These are phyloP conservation scores for Coemansia sp. DNA, from an alignment of 192 early-diverging fungal genomes.

Conservation along the genomic window DNA sequence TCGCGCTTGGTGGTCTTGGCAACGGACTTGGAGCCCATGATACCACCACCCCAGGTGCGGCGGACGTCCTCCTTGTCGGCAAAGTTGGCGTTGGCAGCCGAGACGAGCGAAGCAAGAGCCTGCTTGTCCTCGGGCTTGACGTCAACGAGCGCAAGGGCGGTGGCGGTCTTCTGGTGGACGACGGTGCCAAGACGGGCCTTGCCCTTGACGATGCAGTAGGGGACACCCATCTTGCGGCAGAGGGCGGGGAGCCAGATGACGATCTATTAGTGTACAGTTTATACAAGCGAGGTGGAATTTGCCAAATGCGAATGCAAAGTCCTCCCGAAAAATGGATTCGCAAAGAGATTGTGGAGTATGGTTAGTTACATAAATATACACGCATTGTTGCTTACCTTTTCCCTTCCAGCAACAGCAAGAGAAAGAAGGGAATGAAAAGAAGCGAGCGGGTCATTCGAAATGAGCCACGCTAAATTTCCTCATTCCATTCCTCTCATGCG, in stretches of 20 bases:
- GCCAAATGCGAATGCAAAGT: background rate
- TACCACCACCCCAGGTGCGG: conserved; percentile 96
- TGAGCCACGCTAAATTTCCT: background rate
- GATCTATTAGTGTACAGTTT: conserved; percentile 51
- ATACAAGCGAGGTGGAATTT: background rate
- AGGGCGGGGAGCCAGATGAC: conserved; percentile 99
- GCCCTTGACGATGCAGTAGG: conserved; percentile 99
- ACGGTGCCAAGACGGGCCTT: conserved; percentile 98
- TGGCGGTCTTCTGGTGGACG: conserved; percentile 99
- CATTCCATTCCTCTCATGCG: no score
- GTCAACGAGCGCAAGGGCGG: conserved; percentile 92
- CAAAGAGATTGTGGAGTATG: background rate
- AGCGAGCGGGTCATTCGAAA: background rate
- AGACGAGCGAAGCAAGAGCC: conserved; percentile 81
- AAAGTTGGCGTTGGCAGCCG: conserved; percentile 93
- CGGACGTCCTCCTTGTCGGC: conserved; percentile 94
- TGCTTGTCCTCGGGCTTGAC: conserved; percentile 95
- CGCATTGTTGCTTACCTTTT: conserved; percentile 26
- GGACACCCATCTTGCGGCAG: conserved; percentile 99
- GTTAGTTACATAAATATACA: conserved; percentile 7
- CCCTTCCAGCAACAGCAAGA: background rate
- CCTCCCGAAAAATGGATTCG: background rate
- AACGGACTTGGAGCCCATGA: conserved; percentile 93
- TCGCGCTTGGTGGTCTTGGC: conserved; percentile 79
- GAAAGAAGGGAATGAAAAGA: background rate